Evolutionary conservation across 179 eudicot genomes (phyloP).

Genomic region (Amaranthus tricolor): DNA sequence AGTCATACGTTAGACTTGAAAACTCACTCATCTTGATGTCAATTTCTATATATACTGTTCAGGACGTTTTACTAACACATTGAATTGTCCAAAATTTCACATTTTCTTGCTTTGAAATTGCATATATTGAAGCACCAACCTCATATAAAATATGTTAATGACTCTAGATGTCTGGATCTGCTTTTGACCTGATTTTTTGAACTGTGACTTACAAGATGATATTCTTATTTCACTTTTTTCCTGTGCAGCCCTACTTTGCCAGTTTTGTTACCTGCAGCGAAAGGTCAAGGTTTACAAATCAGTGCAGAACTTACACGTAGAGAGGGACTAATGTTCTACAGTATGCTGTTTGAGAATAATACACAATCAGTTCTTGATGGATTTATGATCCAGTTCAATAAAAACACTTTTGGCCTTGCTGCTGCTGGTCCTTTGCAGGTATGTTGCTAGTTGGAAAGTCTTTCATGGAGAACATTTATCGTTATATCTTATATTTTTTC

Average conservation of each 20-base stretch:
- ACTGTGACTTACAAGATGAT: neutral
- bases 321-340: constrained; percentile 89
- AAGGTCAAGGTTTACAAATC: constrained; percentile 91
- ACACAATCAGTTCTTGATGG: constrained; percentile 74
- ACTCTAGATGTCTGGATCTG: neutral
- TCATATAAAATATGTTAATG: neutral
- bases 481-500: neutral
- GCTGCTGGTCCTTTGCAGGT: constrained; percentile 91
- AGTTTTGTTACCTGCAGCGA: constrained; percentile 67
- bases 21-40: neutral
- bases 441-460: constrained; percentile 8
- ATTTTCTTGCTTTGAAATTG: neutral
- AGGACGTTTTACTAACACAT: neutral
- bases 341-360: constrained; percentile 80
- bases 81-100: neutral
- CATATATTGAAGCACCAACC: neutral
- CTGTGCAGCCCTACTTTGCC: constrained; percentile 83
- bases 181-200: neutral
- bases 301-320: constrained; percentile 80
- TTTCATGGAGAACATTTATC: neutral
- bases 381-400: constrained; percentile 96
- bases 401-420: constrained; percentile 91
- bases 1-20: neutral
- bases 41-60: neutral
- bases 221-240: constrained; percentile 9